Base-by-base conservation (phyloP, 2,329 filamentous ascomycete genomes). In the Trichoderma harzianum region DNA sequence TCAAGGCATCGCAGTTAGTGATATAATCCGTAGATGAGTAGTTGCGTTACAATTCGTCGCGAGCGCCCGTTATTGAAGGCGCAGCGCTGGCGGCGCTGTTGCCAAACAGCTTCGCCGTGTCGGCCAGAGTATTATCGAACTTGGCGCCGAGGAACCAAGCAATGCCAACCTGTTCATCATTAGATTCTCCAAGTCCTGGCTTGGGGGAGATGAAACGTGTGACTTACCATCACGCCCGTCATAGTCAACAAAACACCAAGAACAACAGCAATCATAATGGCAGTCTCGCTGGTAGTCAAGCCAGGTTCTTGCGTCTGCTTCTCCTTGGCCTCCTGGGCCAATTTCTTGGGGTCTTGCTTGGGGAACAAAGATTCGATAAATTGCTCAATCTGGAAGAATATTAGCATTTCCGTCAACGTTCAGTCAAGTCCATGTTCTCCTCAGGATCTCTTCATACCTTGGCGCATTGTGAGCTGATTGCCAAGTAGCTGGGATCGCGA, bases 331-430 rank as follows among this genome's bases (percentile, higher is more conserved):
- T 82, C 77, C 16, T 82, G 79, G 36, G 84, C 82, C 43, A 89
- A 80, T 73, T 85, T 84, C 78, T 92, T 90, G 58, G 92, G 88
- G 74, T 93, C 90, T 82, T 97, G 94, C 10, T 89, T 88, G 4
- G 96, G 96, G 89, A 95, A 98, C 76, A 98, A 90, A 6, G 90
- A 91, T 82, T 98, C 95, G 80, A 98, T 97, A 80, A 97, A 97
- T 85, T 96, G 93, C 81, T 98, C 95, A 75, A 97, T 93, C 92
- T 96, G 77, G 5, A 39, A 36, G 1, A 12, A 51, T 24, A 53
- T 34, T 24, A 62, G 43, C 24, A 43, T 26, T 28, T 2, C 32
- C 30, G 72, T 75, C 72, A 77, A 60, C 6, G 47, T 18, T 34
- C 30, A 32, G 30, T 32, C 30, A 32, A 32, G 30, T 32, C 18